Conservation (phyloP, 2,329 filamentous ascomycete genomes). For the Apiospora hydei region DNA sequence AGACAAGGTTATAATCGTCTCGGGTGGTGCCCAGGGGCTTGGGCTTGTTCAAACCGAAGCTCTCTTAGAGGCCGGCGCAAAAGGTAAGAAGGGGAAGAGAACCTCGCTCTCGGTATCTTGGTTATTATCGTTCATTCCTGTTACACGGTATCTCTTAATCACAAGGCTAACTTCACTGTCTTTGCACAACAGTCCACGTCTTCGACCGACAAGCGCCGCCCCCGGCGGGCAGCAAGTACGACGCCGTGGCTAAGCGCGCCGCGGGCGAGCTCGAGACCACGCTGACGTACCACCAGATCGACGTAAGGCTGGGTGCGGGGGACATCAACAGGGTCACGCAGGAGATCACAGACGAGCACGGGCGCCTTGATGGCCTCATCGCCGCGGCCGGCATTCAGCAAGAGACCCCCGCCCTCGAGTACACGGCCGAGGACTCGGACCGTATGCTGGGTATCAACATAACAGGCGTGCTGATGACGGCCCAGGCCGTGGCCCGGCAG, state of each 20-base stretch:
- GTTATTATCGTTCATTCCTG: not conserved
- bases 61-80: constrained; percentile 80
- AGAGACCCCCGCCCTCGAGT: constrained; percentile 83
- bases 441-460: constrained; percentile 86
- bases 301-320: constrained; percentile 74
- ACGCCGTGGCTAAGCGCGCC: constrained; percentile 68
- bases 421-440: constrained; percentile 76
- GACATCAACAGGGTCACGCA: constrained; percentile 72
- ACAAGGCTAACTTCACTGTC: not conserved
- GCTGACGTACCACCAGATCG: constrained; percentile 78
- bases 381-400: constrained; percentile 78
- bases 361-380: constrained; percentile 80
- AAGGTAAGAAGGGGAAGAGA: constrained; percentile 47
- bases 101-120: not conserved
- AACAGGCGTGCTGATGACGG: constrained; percentile 85
- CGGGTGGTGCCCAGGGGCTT: constrained; percentile 78
- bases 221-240: constrained; percentile 63
- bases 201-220: constrained; percentile 69
- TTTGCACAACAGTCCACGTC: constrained; percentile 61
- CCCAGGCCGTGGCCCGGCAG: constrained; percentile 85
- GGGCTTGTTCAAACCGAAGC: constrained; percentile 82
- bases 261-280: constrained; percentile 69
- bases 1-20: constrained; percentile 78
- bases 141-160: not conserved
- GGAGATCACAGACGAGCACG: constrained; percentile 72